A percentile compares a stretch with the other conserved stretches of the same genome.
phyloP scores from a whole-genome alignment of 345 rosid genomes.

The Geranium rotundifolium region DNA sequence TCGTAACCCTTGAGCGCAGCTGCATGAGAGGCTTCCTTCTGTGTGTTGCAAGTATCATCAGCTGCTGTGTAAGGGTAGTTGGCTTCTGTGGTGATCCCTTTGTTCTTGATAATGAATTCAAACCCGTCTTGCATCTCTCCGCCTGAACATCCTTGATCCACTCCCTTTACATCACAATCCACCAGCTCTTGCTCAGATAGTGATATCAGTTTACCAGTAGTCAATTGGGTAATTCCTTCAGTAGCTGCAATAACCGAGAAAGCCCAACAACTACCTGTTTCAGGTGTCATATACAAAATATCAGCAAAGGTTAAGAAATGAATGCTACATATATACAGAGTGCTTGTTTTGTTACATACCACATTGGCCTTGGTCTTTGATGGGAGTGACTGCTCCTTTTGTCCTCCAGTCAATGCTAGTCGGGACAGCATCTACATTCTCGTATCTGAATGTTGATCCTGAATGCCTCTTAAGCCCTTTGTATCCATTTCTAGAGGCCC shows the following conservation, averaged over 20 bases:
- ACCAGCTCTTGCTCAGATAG: slow-evolving; percentile 22
- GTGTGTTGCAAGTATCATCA: slow-evolving; percentile 17
- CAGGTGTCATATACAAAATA: no score
- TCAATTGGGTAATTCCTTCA: slow-evolving; percentile 11
- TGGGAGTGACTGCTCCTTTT: slow-evolving; percentile 15
- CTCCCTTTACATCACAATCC: slow-evolving; percentile 17
- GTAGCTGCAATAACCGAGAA: slow-evolving; percentile 20
- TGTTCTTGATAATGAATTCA: slow-evolving; percentile 13
- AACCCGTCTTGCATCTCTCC: slow-evolving; percentile 29
- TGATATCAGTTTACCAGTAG: slow-evolving; percentile 9
- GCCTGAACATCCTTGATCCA: slow-evolving; percentile 18
- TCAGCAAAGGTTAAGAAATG: no score
- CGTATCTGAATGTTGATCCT: no score
- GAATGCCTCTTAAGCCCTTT: not conserved
- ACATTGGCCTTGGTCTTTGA: slow-evolving; percentile 34
- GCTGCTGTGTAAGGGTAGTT: slow-evolving; percentile 21
- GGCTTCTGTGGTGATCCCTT: slow-evolving; percentile 16
- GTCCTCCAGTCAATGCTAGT: slow-evolving; percentile 21
- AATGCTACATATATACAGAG: not conserved
- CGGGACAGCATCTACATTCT: slow-evolving; percentile 15
- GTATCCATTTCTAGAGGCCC: slow-evolving; percentile 24
- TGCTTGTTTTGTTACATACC: slow-evolving; percentile 13
- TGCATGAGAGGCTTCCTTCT: slow-evolving; percentile 10
- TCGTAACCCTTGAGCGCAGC: slow-evolving; percentile 20
- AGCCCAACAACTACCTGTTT: slow-evolving; percentile 20